phyloP scores from a whole-genome alignment of 202 grass and related monocot genomes.

The Panicum virgatum region DNA sequence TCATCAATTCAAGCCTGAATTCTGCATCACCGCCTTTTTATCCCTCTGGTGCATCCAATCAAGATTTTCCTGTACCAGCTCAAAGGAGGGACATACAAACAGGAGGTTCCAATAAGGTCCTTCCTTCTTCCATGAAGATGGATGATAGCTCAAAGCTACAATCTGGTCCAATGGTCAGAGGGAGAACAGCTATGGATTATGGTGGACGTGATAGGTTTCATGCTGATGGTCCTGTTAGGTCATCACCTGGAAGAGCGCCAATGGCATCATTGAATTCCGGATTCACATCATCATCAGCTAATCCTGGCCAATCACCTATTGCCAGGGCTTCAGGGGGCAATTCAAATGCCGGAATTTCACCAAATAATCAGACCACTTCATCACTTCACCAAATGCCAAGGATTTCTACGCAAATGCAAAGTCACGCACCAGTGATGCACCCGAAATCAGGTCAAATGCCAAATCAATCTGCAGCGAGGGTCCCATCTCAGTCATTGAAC shows the following conservation, averaged over 20 bases:
- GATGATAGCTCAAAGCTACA: constrained; percentile 49
- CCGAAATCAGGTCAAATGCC: constrained; percentile 54
- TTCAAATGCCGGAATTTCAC: constrained; percentile 25
- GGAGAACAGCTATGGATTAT: constrained; percentile 44
- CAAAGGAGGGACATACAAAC: constrained; percentile 63
- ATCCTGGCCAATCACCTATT: constrained; percentile 40
- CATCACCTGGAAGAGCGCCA: constrained; percentile 36
- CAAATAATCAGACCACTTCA: constrained; percentile 45
- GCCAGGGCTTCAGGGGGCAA: constrained; percentile 41
- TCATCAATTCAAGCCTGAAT: constrained; percentile 84
- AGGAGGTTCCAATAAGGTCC: constrained; percentile 48
- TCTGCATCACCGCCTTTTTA: constrained; percentile 93
- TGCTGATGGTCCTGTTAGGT: constrained; percentile 49
- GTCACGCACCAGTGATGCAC: constrained; percentile 42
- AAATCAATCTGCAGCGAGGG: constrained; percentile 42
- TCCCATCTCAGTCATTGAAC: constrained; percentile 47
- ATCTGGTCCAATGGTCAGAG: constrained; percentile 48
- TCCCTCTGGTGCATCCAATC: constrained; percentile 75
- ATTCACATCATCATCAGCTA: constrained; percentile 37
- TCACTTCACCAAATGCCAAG: constrained; percentile 53
- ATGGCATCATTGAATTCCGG: constrained; percentile 36
- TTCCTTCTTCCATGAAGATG: constrained; percentile 50
- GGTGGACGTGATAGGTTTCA: constrained; percentile 53
- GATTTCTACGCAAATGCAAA: constrained; percentile 53
- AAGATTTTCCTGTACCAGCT: constrained; percentile 56